A percentile compares a stretch with the other conserved stretches of the same genome.
Evolutionary conservation across 345 rosid species (phyloP).

Genomic region (Pseudoturritis turrita): DNA sequence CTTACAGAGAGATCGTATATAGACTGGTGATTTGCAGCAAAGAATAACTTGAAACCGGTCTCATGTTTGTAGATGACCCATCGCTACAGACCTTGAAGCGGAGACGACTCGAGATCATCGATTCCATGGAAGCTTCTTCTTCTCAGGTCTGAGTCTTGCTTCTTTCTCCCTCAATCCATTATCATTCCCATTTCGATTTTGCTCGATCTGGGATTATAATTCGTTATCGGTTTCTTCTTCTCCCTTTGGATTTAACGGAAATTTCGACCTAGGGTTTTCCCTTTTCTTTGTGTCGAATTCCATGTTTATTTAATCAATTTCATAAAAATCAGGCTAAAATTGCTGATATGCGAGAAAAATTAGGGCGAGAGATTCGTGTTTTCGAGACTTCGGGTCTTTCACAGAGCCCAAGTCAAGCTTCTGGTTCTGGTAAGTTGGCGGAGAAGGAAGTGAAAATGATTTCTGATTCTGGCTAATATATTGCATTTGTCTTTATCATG

Average conservation of each 20-base stretch:
- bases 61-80: constrained; percentile 59
- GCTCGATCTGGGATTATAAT: neutral
- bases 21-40: constrained; percentile 11
- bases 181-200: neutral
- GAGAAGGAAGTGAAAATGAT: neutral
- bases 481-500: neutral
- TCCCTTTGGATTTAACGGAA: neutral
- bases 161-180: neutral
- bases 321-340: constrained; percentile 48
- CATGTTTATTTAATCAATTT: constrained; percentile 21
- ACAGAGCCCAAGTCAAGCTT: constrained; percentile 35
- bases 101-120: constrained; percentile 48
- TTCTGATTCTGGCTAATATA: neutral
- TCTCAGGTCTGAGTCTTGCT: constrained; percentile 41
- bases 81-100: constrained; percentile 53
- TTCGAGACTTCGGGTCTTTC: constrained; percentile 58
- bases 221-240: neutral
- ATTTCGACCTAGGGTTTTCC: neutral
- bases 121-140: constrained; percentile 74
- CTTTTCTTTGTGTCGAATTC: neutral
- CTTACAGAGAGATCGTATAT: neutral
- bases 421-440: constrained; percentile 36
- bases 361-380: constrained; percentile 69
- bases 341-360: constrained; percentile 57
- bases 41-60: constrained; percentile 16